Conservation (phyloP, 2,329 filamentous ascomycete genomes). For the Fusarium napiforme region DNA sequence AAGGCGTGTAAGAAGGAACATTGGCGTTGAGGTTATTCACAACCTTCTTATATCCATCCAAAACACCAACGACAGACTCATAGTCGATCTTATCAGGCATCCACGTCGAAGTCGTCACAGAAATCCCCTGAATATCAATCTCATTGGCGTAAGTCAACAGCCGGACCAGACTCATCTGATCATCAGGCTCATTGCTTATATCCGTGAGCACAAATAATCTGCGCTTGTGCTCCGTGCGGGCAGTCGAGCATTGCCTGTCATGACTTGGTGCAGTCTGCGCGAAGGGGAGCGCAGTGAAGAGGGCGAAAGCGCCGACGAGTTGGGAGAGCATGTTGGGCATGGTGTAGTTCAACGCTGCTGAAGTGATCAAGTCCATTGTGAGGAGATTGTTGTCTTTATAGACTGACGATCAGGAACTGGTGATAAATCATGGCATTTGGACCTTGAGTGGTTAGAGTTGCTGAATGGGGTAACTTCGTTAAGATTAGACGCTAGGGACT, state of each 20-base stretch:
- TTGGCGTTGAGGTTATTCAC: slow-evolving; percentile 18
- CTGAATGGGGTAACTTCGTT: not conserved
- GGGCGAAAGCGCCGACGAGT: slow-evolving; percentile 12
- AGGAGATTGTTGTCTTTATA: not conserved
- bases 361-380: not conserved
- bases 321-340: slow-evolving; percentile 7
- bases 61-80: slow-evolving; percentile 47
- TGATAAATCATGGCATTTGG: not conserved
- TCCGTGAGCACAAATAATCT: slow-evolving; percentile 55
- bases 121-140: slow-evolving; percentile 55
- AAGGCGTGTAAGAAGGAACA: not conserved
- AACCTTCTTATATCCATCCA: slow-evolving; percentile 44
- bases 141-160: slow-evolving; percentile 58
- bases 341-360: not conserved
- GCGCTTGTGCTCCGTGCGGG: slow-evolving; percentile 33
- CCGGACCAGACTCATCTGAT: slow-evolving; percentile 56
- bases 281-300: not conserved
- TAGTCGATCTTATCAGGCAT: slow-evolving; percentile 47
- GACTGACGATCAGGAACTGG: not conserved
- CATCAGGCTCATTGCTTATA: slow-evolving; percentile 59
- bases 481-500: not conserved
- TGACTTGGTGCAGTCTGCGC: not conserved
- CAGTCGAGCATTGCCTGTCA: not conserved
- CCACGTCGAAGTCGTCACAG: slow-evolving; percentile 59
- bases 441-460: not conserved